Evolutionary conservation across 1,139 yeast genomes (phyloP), one percentile per base, ranked within the genome.

Genomic region (Hanseniaspora uvarum): DNA sequence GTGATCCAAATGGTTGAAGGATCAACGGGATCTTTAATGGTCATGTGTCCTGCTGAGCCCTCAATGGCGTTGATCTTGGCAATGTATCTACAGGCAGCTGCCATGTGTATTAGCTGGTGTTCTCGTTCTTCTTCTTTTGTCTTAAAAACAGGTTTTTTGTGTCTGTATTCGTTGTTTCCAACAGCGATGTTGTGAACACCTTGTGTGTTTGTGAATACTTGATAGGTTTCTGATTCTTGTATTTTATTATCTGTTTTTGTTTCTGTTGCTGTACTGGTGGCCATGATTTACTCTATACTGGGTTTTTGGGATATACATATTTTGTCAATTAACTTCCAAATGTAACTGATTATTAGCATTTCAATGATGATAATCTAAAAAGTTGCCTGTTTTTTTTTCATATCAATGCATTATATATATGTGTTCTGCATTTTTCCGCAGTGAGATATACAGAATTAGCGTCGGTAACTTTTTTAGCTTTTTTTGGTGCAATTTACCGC

Each of bases 41-140:
- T 80, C 54, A 83, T 83, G 65, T 83, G 92, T 28, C 92, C 92
- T 0, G 92, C 86, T 11, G 80, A 66, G 10, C 92, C 92, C 65
- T 82, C 86, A 23, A 79, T 72, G 66, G 71, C 83, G n/a, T 86
- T 86, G 59, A 75, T 76, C 59, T 87, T 74, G n/a, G 85, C 84
- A 64, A 83, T 82, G 3, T 81, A 77, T 55, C 92, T 74, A 69
- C 83, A 83, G 1, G 87, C 86, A 14, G 80, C 87, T 1, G 92
- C 92, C 83, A 82, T 78, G 62, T 83, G 89, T 64, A 83, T 77
- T 56, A 77, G 70, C 59, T 76, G 70, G 81, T 83, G 81, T 62
- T 72, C 69, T 55, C 87, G 71, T 63, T 82, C 74, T 53, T 73
- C 73, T 41, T 68, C 61, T 52, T 73, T 73, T 61, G 76, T 76